Percentiles rank a stretch among this genome's conserved stretches.
Conservation (phyloP, 2,329 filamentous ascomycete genomes). For the Aspergillus pseudotamarii region DNA sequence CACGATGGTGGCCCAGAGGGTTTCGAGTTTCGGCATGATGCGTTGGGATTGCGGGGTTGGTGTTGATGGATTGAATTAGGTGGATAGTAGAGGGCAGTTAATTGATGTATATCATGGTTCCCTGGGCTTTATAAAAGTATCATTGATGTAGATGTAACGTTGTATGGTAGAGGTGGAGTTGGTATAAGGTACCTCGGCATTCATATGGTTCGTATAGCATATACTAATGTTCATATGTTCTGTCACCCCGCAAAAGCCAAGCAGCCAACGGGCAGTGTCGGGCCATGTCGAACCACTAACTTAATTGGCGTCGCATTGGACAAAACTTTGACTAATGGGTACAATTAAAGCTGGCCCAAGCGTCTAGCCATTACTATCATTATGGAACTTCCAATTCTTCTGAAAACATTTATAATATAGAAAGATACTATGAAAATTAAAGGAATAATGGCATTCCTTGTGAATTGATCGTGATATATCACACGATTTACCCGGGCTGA, state of each 20-base stretch:
- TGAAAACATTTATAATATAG: too few species aligned
- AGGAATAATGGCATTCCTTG: too few species aligned
- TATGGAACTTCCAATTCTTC: too few species aligned
- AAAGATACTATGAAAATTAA: too few species aligned
- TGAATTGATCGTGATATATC: too few species aligned
- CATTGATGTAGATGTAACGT: neutral
- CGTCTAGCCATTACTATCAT: too few species aligned
- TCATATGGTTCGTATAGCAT: neutral
- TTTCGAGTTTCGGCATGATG: neutral
- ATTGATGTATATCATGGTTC: neutral
- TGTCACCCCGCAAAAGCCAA: neutral
- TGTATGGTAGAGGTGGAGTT: conserved; percentile 1
- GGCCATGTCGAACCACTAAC: neutral
- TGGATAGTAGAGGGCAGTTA: neutral
- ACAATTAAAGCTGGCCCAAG: too few species aligned
- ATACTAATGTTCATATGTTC: neutral
- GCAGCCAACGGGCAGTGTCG: too few species aligned
- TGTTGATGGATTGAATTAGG: neutral
- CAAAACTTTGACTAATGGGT: too few species aligned
- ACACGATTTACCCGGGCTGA: too few species aligned
- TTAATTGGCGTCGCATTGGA: too few species aligned
- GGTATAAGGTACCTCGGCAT: conserved; percentile 1
- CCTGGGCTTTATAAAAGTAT: neutral
- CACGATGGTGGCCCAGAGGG: conserved; percentile 12
- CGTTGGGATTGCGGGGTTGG: neutral